Conservation (phyloP, 2,329 filamentous ascomycete genomes). For the Acrocalymma vagum region DNA sequence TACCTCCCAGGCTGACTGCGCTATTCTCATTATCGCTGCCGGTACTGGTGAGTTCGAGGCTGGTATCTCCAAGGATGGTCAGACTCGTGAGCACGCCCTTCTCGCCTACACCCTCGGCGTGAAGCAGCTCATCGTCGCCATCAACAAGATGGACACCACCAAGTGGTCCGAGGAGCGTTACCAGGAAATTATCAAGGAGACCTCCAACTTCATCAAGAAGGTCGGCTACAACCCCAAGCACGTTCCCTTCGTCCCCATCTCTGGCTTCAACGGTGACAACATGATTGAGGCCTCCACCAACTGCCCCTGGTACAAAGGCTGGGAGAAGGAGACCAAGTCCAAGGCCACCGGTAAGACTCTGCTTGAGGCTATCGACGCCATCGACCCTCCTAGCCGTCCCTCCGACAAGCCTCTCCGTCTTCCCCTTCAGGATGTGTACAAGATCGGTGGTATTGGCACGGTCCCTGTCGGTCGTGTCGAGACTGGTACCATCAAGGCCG, state of each 20-base stretch:
- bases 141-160: constrained; percentile 99
- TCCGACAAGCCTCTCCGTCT: constrained; percentile 99
- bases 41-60: constrained; percentile 99
- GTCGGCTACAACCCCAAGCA: constrained; percentile 99
- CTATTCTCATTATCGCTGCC: constrained; percentile 99
- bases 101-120: constrained; percentile 99
- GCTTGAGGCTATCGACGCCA: constrained; percentile 97
- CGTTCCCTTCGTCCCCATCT: constrained; percentile 99
- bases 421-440: constrained; percentile 99
- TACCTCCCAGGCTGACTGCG: constrained; percentile 99
- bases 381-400: constrained; percentile 91
- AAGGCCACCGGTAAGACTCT: constrained; percentile 96
- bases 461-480: constrained; percentile 99
- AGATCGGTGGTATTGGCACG: constrained; percentile 99
- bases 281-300: constrained; percentile 91
- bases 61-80: constrained; percentile 99
- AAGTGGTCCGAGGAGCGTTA: constrained; percentile 97
- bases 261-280: constrained; percentile 99
- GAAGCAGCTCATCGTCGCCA: constrained; percentile 99
- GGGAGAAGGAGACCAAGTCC: constrained; percentile 97
- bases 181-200: constrained; percentile 99
- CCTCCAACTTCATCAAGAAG: constrained; percentile 99
- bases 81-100: constrained; percentile 99
- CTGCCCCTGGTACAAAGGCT: constrained; percentile 99
- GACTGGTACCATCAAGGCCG: constrained; percentile 89